Base-by-base conservation (phyloP, 2,329 filamentous ascomycete species). In the Sordariomycetes sp. region DNA sequence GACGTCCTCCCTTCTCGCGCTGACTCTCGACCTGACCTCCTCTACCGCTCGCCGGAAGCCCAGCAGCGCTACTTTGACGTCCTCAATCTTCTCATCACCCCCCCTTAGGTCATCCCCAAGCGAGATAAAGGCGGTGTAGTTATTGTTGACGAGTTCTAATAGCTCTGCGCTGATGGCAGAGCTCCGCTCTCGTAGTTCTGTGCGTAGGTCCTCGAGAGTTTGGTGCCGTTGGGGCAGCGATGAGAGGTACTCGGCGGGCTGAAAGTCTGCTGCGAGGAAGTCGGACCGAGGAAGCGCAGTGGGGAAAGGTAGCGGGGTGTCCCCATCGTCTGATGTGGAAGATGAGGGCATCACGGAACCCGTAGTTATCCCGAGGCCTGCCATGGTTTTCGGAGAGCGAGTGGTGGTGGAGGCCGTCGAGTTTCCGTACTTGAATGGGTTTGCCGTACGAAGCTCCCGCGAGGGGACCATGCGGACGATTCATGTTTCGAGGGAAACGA, bases 121-220 rank as follows among this genome's bases (percentile, higher is more conserved):
- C 0, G 85, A 85, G 4, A 99, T 72, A 64, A 99, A 99, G 58
- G 92, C 87, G 53, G 90, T 86, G 68, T 99, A 97, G 70, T 99
- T 95, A 55, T 86, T 81, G 67, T 99, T 99, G 62, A 99, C 94
- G 8, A 99, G 81, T 72, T 96, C 92, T 20, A 99, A 78, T 2
- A 99, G 78, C 72, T 99, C 94, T 61, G 86, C 82, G 65, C 85
- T 88, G 60, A 99, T 85, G 22, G 86, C 79, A 63, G 88, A 82
- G 63, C 85, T 89, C 56, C 95, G 80, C 59, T 90, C 82, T 52
- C 91, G 85, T 17, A 99, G 77, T 66, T 99, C 95, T 5, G 85
- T 74, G 39, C 92, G 89, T 35, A 99, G 77, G 69, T 99, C 94
- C 68, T 96, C 91, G 53, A 99, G 87, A 0, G 92, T 96, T 70